phyloP scores from a whole-genome alignment of 495 filamentous ascomycete genomes.

The Aspergillus coremiiformis region DNA sequence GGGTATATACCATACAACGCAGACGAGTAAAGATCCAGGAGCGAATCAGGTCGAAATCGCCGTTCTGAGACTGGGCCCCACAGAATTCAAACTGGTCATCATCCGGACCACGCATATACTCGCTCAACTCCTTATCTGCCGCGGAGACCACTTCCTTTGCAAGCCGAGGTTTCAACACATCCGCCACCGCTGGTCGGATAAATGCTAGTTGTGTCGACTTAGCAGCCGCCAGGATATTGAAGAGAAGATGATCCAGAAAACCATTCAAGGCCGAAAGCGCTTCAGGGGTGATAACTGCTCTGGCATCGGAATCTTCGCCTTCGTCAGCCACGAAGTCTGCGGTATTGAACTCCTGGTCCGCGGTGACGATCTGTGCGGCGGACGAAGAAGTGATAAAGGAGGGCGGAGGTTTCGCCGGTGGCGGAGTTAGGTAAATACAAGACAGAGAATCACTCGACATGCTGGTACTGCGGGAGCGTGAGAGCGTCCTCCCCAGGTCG shows the following conservation, averaged over 20 bases:
- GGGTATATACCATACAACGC: slow-evolving; percentile 96
- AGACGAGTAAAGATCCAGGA: slow-evolving; percentile 89
- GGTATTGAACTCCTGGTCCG: slow-evolving; percentile 70
- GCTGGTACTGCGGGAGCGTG: slow-evolving; percentile 40
- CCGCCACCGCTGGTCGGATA: slow-evolving; percentile 75
- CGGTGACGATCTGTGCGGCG: slow-evolving; percentile 85
- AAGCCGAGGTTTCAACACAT: slow-evolving; percentile 81
- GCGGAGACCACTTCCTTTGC: slow-evolving; percentile 80
- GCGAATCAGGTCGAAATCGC: slow-evolving; percentile 75
- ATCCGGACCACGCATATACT: slow-evolving; percentile 70
- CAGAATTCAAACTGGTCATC: slow-evolving; percentile 61
- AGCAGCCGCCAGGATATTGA: slow-evolving; percentile 72
- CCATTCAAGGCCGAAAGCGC: slow-evolving; percentile 79
- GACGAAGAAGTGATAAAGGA: slow-evolving; percentile 85
- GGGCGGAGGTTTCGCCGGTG: slow-evolving; percentile 69
- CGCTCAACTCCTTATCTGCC: slow-evolving; percentile 84
- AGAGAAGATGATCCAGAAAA: slow-evolving; percentile 90
- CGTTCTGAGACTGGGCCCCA: slow-evolving; percentile 42
- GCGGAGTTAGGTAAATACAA: slow-evolving; percentile 49
- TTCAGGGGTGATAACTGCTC: slow-evolving; percentile 63
- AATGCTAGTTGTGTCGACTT: slow-evolving; percentile 72
- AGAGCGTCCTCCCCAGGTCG: slow-evolving; percentile 23
- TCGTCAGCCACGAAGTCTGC: slow-evolving; percentile 58
- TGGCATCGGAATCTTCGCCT: slow-evolving; percentile 45
- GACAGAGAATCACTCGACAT: slow-evolving; percentile 39